A percentile compares a stretch with the other conserved stretches of the same genome.
Conservation (phyloP, 164 flowering plant genomes). For the Umbellularia californica region DNA sequence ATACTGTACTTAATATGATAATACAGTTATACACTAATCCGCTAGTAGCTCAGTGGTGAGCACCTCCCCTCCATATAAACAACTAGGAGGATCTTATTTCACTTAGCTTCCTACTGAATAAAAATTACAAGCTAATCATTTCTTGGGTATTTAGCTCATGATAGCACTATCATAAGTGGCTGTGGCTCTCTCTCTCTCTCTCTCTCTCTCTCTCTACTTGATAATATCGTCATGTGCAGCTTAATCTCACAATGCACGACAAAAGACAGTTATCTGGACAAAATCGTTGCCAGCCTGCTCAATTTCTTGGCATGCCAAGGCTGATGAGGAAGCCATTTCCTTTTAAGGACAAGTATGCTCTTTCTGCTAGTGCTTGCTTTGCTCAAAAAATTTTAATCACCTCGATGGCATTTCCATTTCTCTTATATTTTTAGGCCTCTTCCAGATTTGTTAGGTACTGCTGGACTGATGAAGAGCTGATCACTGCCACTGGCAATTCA, state of each 20-base stretch:
- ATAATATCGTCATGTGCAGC: slow-evolving; percentile 27
- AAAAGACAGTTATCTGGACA: slow-evolving; percentile 61
- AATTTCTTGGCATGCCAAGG: slow-evolving; percentile 31
- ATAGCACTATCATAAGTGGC: too few relatives aligned
- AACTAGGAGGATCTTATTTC: neutral
- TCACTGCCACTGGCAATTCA: slow-evolving; percentile 44
- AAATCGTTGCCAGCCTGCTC: slow-evolving; percentile 38
- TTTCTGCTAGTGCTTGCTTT: neutral
- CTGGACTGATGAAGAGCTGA: slow-evolving; percentile 58
- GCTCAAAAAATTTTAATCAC: too few relatives aligned
- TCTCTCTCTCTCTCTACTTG: neutral
- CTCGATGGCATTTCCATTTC: neutral
- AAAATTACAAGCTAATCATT: neutral
- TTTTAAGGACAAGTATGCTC: slow-evolving; percentile 29
- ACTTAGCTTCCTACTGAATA: neutral
- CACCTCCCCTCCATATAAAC: too few relatives aligned
- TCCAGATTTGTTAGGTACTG: slow-evolving; percentile 29
- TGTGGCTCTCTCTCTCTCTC: neutral
- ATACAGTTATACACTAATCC: too few relatives aligned
- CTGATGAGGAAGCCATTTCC: slow-evolving; percentile 21
- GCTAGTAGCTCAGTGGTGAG: too few relatives aligned
- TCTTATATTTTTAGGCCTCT: neutral
- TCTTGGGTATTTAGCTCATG: neutral
- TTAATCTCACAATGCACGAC: slow-evolving; percentile 41
- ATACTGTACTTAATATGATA: too few relatives aligned